Percentiles rank a stretch among this genome's conserved stretches.
Conservation (phyloP, 441 rosid genomes). For the Aquilaria agallochum region DNA sequence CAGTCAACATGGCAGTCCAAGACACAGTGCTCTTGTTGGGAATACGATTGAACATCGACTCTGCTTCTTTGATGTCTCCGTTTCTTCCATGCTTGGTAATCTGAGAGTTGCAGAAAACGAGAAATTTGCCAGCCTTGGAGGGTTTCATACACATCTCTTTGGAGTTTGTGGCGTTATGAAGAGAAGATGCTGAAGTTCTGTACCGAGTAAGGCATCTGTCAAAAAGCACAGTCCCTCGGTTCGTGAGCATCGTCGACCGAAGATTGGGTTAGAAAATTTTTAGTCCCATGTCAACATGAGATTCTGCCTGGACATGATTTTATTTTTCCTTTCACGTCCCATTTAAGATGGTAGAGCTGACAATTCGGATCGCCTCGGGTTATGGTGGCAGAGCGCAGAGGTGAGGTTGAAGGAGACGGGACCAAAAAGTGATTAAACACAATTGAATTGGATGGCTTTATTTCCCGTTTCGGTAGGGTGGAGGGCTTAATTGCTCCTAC, state of each 20-base stretch:
- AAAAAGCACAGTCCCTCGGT: neutral
- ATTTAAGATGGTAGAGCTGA: too few relatives aligned
- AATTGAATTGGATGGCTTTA: too few relatives aligned
- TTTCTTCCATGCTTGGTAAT: conserved; percentile 53
- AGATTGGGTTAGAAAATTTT: too few relatives aligned
- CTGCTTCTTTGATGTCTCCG: conserved; percentile 47
- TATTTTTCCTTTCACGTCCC: too few relatives aligned
- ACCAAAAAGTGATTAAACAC: too few relatives aligned
- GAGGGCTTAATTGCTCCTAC: too few relatives aligned
- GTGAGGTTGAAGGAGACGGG: too few relatives aligned
- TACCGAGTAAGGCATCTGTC: neutral
- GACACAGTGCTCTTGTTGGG: conserved; percentile 47
- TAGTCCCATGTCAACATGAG: too few relatives aligned
- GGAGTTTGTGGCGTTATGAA: neutral
- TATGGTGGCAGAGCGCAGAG: too few relatives aligned
- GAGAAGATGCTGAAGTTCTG: neutral
- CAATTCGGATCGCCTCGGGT: too few relatives aligned
- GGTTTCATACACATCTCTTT: neutral
- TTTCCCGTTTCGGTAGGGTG: too few relatives aligned
- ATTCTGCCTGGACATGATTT: too few relatives aligned
- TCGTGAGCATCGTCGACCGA: conserved; percentile 1
- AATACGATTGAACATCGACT: conserved; percentile 51
- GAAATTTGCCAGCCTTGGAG: conserved; percentile 17
- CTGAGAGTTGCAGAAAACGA: conserved; percentile 53
- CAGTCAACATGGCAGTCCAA: conserved; percentile 78